Base-by-base conservation (phyloP, 2,329 filamentous ascomycete species). In the Neoarthrinium moseri region DNA sequence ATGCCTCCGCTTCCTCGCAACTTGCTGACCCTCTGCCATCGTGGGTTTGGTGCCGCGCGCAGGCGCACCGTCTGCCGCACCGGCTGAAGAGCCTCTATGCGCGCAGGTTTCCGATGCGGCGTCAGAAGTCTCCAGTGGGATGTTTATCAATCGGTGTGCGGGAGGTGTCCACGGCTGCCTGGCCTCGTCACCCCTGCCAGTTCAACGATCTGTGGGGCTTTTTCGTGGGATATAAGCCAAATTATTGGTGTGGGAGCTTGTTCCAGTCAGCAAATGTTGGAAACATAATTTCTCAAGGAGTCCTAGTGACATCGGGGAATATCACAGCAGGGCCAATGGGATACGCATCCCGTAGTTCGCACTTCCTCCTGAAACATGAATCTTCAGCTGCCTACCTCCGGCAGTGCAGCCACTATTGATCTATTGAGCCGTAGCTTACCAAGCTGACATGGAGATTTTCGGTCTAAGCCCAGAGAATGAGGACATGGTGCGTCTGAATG, bases 1-100 rank as follows among this genome's bases (percentile, higher is more conserved):
- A 11, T 39, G 37, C 37, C 37, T 39, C 7, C 20, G 21, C 21
- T 39, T 39, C 37, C 37, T 39, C 37, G 13, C 37, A 17, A 6
- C 37, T 5, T 39, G 22, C 17, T 27, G 26, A 17, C 37, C 30
- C 37, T 29, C 24, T 26, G 5, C 10, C 23, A 40, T 40, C 15
- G 15, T 40, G 23, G 30, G 8, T 15, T 40, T n/a, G 17, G 23
- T 20, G 6, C n/a, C 6, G 20, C n/a, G 37, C 8, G 24, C 11
- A n/a, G 13, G 15, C 21, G 13, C 23, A 15, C 18, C 18, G 32
- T 12, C 32, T 34, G 32, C 18, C 32, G n/a, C 6, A 34, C 18
- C 32, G 18, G n/a, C 7, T 34, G 8, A 34, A 34, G 3, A 34
- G 13, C 8, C 7, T 34, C 10, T 7, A 34, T 34, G 13, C 10